Evolutionary conservation across 805 yeast genomes (phyloP), one percentile per base, ranked within the genome.

Genomic region (Peterozyma xylosa): DNA sequence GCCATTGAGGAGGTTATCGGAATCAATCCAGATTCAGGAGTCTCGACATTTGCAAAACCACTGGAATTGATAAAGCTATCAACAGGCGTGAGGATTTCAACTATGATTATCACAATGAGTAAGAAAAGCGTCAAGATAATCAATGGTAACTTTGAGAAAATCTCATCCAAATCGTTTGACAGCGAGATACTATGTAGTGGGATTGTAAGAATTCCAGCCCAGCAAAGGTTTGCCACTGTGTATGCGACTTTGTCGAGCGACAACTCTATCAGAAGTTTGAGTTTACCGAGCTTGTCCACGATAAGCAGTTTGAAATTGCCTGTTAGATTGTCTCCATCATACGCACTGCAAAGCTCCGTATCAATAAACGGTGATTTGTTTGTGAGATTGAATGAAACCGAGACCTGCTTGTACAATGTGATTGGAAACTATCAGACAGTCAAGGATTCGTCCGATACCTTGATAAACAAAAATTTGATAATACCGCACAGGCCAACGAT

Each of bases 401-500:
- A 79, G 48, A 79, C 78, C 3, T 72, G 67, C 0, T 53, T 82
- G 39, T 58, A 80, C 6, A 70, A 74, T 29, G 63, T 79, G 1
- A 64, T 75, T 58, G 78, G 79, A 2, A 51, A 49, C 30, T 57
- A 59, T 3, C 55, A 59, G 11, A 45, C 53, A 49, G 52, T 59
- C 6, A 39, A 55, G 17, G 62, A 55, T 44, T 53, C 60, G 1
- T 39, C 45, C 14, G 96, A 86, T 58, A 63, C 71, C 1, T 63
- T 93, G 33, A 90, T 82, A 64, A 83, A 86, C 54, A 82, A 77
- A 21, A 75, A 78, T 48, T 70, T 84, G 38, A 64, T 73, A 5
- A 74, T 83, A 16, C 95, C 96, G 2, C 75, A 78, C 30, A 71
- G 98, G 39, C 99, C 99, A 2, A 71, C 77, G 4, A 78, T 86